A percentile compares a stretch with the other conserved stretches of the same genome.
phyloP scores from a whole-genome alignment of 371 early-diverging fungal species.

The Syncephalastrum contaminatum region DNA sequence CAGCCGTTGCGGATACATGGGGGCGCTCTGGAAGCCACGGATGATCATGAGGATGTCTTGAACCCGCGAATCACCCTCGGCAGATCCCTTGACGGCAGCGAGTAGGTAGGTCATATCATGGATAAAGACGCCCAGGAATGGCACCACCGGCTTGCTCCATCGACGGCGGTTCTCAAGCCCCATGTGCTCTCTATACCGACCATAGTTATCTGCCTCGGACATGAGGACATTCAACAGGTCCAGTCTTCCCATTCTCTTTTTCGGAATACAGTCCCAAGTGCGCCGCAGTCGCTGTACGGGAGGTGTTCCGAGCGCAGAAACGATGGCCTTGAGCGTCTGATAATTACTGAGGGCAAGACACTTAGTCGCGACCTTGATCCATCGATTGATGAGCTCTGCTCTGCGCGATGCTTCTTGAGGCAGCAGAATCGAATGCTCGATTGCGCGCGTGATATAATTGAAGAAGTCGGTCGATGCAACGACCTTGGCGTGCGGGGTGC shows the following conservation, averaged over 20 bases:
- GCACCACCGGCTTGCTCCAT: slow-evolving; percentile 56
- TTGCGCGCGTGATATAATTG: slow-evolving; percentile 72
- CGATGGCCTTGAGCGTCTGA: slow-evolving; percentile 70
- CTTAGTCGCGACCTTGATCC: slow-evolving; percentile 70
- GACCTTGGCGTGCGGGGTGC: slow-evolving; percentile 58
- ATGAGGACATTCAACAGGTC: slow-evolving; percentile 58
- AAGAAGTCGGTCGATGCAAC: slow-evolving; percentile 75
- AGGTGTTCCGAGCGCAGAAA: slow-evolving; percentile 67
- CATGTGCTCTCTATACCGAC: slow-evolving; percentile 61
- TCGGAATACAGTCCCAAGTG: slow-evolving; percentile 70
- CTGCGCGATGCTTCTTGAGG: slow-evolving; percentile 57
- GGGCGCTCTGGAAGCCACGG: slow-evolving; percentile 52
- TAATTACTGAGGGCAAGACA: slow-evolving; percentile 63
- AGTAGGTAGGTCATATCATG: slow-evolving; percentile 73
- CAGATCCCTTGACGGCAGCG: slow-evolving; percentile 52
- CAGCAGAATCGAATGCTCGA: slow-evolving; percentile 69
- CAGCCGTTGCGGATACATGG: slow-evolving; percentile 53
- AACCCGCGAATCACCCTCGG: slow-evolving; percentile 48
- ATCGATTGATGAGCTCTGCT: slow-evolving; percentile 59
- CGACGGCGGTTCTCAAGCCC: slow-evolving; percentile 20
- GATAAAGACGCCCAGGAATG: slow-evolving; percentile 71
- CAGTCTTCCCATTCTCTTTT: slow-evolving; percentile 58
- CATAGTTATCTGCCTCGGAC: slow-evolving; percentile 69
- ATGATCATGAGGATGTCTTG: slow-evolving; percentile 45
- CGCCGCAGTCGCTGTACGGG: slow-evolving; percentile 69